phyloP scores from a whole-genome alignment of 805 yeast species.

The Hanseniaspora hatyaiensis region DNA sequence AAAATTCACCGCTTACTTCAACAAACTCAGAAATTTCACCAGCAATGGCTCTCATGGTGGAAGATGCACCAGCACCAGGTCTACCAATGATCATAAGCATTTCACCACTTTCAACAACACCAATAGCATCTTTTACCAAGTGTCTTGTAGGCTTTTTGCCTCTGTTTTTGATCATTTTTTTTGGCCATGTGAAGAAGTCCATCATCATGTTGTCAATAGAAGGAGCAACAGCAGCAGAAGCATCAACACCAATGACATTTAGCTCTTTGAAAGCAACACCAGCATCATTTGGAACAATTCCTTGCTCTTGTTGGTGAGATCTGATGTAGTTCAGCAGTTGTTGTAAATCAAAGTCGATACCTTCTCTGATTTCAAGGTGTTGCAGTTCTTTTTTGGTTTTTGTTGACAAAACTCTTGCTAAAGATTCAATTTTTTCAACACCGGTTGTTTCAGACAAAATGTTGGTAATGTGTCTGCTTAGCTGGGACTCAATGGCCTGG shows the following conservation, averaged over 20 bases:
- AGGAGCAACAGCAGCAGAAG: conserved; percentile 43
- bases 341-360: conserved; percentile 38
- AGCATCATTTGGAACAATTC: conserved; percentile 38
- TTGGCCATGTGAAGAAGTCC: conserved; percentile 27
- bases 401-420: conserved; percentile 41
- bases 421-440: conserved; percentile 35
- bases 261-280: conserved; percentile 40
- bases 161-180: conserved; percentile 26
- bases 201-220: conserved; percentile 36
- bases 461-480: conserved; percentile 27
- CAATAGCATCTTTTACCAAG: conserved; percentile 34
- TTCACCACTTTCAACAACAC: conserved; percentile 39
- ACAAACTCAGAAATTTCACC: conserved; percentile 35
- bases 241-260: conserved; percentile 40
- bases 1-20: conserved; percentile 32
- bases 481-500: conserved; percentile 23
- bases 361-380: conserved; percentile 34
- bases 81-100: conserved; percentile 44
- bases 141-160: conserved; percentile 29
- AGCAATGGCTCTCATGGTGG: conserved; percentile 38
- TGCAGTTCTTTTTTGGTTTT: conserved; percentile 38
- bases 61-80: conserved; percentile 59
- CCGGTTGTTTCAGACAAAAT: conserved; percentile 30
- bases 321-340: conserved; percentile 34
- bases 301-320: conserved; percentile 33